Evolutionary conservation across 2,329 filamentous ascomycete genomes (phyloP).

Genomic region (Colletotrichum liaoningense): DNA sequence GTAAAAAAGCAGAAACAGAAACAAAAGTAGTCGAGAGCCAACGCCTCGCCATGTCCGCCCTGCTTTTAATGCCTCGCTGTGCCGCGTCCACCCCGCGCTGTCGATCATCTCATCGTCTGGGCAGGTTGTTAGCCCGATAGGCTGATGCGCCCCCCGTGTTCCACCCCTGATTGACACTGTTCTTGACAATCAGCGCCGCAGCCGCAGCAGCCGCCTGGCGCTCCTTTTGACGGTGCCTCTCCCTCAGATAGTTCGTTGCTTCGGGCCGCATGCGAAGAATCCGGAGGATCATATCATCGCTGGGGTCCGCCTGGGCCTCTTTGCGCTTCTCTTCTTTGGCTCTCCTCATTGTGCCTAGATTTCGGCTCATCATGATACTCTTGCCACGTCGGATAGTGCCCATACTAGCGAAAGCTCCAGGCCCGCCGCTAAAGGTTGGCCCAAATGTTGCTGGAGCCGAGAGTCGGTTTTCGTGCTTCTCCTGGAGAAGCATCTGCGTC

Average conservation of each 20-base stretch:
- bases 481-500: constrained; percentile 73
- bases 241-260: constrained; percentile 86
- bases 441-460: constrained; percentile 68
- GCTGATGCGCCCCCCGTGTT: constrained; percentile 55
- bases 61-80: background rate
- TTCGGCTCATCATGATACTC: constrained; percentile 94
- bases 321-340: constrained; percentile 96
- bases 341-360: constrained; percentile 94
- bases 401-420: constrained; percentile 71
- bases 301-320: constrained; percentile 95
- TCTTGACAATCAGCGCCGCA: constrained; percentile 92
- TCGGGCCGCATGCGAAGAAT: constrained; percentile 96
- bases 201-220: constrained; percentile 89
- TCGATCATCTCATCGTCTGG: constrained; percentile 54
- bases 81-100: background rate
- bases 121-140: constrained; percentile 59
- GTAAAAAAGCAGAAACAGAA: background rate
- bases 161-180: constrained; percentile 78
- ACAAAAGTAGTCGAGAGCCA: background rate
- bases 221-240: constrained; percentile 93
- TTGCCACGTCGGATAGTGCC: constrained; percentile 74
- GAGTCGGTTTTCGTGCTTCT: constrained; percentile 63
- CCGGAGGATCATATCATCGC: constrained; percentile 96
- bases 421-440: constrained; percentile 61
- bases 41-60: constrained; percentile 11